Conservation (phyloP, 2,329 filamentous ascomycete genomes). For the Alternaria sp. region DNA sequence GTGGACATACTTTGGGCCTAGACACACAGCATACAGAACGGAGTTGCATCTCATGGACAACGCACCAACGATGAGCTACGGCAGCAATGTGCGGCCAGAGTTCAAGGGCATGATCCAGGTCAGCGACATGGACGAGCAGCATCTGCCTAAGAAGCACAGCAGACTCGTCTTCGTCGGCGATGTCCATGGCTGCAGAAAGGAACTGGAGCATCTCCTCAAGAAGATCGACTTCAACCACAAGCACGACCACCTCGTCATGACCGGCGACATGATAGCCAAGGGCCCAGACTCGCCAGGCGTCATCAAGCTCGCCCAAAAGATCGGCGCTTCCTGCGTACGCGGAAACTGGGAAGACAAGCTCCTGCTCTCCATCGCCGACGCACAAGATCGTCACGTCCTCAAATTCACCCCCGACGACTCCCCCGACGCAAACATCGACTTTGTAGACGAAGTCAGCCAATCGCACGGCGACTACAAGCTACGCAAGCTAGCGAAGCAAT, state of each 20-base stretch:
- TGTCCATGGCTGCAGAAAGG: slow-evolving; percentile 83
- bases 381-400: slow-evolving; percentile 26
- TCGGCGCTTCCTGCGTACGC: slow-evolving; percentile 80
- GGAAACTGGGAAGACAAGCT: slow-evolving; percentile 93
- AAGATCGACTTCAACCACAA: slow-evolving; percentile 68
- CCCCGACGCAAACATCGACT: slow-evolving; percentile 34
- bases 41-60: slow-evolving; percentile 45
- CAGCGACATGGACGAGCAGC: slow-evolving; percentile 54
- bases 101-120: slow-evolving; percentile 60
- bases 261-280: slow-evolving; percentile 68
- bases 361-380: slow-evolving; percentile 66
- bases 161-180: slow-evolving; percentile 86
- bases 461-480: slow-evolving; percentile 49
- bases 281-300: slow-evolving; percentile 80
- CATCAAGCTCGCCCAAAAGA: slow-evolving; percentile 73
- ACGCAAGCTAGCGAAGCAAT: slow-evolving; percentile 62
- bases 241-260: slow-evolving; percentile 56
- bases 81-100: slow-evolving; percentile 54
- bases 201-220: slow-evolving; percentile 66
- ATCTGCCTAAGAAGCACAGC: slow-evolving; percentile 56
- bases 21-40: slow-evolving; percentile 40
- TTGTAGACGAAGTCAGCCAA: slow-evolving; percentile 38
- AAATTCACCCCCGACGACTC: slow-evolving; percentile 40
- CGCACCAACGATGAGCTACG: slow-evolving; percentile 47
- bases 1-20: slow-evolving; percentile 47